These are phyloP conservation scores for Cytospora mali DNA, from an alignment of 2,329 filamentous ascomycete genomes.

Conservation along the genomic window DNA sequence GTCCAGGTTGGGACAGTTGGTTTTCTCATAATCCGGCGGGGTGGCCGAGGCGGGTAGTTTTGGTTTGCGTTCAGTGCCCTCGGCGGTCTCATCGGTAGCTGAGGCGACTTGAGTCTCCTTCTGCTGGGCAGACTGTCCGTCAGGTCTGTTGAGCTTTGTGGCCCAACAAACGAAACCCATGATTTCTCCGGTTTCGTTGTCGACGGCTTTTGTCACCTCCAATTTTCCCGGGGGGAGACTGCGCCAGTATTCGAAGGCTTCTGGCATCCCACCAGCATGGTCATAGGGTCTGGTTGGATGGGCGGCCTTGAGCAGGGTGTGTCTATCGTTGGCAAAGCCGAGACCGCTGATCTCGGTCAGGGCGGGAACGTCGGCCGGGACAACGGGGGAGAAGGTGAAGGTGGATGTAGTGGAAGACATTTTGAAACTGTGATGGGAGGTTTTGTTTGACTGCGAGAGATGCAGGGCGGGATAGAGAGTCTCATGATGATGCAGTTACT, in stretches of 20 bases:
- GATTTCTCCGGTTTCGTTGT: slow-evolving; percentile 35
- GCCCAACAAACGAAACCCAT: slow-evolving; percentile 42
- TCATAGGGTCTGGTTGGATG: slow-evolving; percentile 36
- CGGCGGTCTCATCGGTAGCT: neutral
- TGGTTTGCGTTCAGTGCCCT: too few species aligned
- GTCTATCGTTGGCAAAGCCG: slow-evolving; percentile 37
- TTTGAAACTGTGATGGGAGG: neutral
- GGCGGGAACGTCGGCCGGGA: slow-evolving; percentile 35
- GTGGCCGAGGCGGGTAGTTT: neutral
- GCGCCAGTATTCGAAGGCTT: slow-evolving; percentile 32
- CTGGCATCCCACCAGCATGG: slow-evolving; percentile 33
- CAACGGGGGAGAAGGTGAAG: slow-evolving; percentile 21
- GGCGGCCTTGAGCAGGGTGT: slow-evolving; percentile 40
- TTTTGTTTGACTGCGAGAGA: neutral
- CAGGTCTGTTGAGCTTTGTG: slow-evolving; percentile 34
- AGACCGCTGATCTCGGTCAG: slow-evolving; percentile 37
- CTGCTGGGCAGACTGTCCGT: neutral
- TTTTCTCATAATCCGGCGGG: neutral
- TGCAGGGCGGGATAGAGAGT: neutral
- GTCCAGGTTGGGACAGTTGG: slow-evolving; percentile 25
- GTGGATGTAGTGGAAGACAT: slow-evolving; percentile 1
- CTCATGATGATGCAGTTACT: neutral
- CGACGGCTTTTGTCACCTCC: slow-evolving; percentile 39
- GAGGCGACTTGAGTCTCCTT: neutral
- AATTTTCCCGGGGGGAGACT: slow-evolving; percentile 29